phyloP scores from a whole-genome alignment of 495 filamentous ascomycete species.

The Pseudomonodictys pantanalensis region DNA sequence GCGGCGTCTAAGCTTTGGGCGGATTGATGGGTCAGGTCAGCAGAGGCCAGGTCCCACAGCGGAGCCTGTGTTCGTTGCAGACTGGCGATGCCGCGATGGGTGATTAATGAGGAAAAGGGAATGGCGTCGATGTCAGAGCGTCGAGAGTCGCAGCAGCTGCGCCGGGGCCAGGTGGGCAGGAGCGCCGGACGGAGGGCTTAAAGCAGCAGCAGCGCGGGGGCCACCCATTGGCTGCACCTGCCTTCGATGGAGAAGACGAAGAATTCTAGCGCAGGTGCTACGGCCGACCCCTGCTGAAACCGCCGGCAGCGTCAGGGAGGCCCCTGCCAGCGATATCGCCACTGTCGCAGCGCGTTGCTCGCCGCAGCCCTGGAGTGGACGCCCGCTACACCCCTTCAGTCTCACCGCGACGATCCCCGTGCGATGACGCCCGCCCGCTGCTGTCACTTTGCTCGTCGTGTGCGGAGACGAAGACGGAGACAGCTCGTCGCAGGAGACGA shows the following conservation, averaged over 20 bases:
- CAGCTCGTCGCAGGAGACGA: no score
- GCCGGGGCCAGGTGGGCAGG: not conserved
- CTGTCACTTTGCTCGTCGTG: not conserved
- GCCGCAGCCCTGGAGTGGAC: not conserved
- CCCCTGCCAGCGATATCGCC: not conserved
- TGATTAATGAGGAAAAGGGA: slow-evolving; percentile 5
- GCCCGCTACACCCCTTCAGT: not conserved
- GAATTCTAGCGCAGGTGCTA: not conserved
- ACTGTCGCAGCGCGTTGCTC: not conserved
- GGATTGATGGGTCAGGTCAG: slow-evolving; percentile 5
- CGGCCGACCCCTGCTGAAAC: not conserved
- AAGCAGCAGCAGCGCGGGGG: not conserved
- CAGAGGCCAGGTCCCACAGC: slow-evolving; percentile 17
- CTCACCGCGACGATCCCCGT: not conserved
- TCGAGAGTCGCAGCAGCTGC: not conserved
- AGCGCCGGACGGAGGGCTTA: not conserved
- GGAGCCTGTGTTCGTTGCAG: slow-evolving; percentile 9
- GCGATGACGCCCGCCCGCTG: not conserved
- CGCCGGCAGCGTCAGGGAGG: not conserved
- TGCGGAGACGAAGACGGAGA: not conserved
- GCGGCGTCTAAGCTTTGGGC: not conserved
- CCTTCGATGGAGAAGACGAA: not conserved
- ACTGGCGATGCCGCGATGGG: slow-evolving; percentile 13
- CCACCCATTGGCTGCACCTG: not conserved
- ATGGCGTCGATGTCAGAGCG: slow-evolving; percentile 10